These are phyloP conservation scores for Candida ponderosae DNA, from an alignment of 805 yeast genomes.

Conservation along the genomic window DNA sequence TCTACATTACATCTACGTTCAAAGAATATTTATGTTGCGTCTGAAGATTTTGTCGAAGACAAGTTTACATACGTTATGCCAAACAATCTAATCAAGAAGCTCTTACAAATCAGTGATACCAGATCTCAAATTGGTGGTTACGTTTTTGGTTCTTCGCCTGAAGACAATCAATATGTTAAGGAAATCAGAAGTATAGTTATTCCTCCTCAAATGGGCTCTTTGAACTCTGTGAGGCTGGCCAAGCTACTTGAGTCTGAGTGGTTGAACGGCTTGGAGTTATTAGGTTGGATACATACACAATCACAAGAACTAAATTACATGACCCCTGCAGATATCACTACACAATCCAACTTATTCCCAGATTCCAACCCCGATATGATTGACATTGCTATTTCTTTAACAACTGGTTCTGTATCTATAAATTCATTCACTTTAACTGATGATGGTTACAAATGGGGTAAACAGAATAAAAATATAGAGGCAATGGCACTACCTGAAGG, in stretches of 20 bases:
- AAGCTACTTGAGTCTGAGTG: slow-evolving; percentile 44
- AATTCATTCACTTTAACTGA: slow-evolving; percentile 53
- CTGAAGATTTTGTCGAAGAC: slow-evolving; percentile 54
- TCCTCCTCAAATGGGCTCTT: slow-evolving; percentile 83
- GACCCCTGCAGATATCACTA: slow-evolving; percentile 64
- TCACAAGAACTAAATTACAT: slow-evolving; percentile 55
- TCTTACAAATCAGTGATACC: slow-evolving; percentile 74
- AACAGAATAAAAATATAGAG: slow-evolving; percentile 42
- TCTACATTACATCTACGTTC: slow-evolving; percentile 65
- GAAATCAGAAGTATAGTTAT: slow-evolving; percentile 70
- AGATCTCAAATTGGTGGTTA: slow-evolving; percentile 78
- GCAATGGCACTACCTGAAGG: slow-evolving; percentile 57
- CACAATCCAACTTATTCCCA: slow-evolving; percentile 35
- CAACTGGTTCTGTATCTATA: slow-evolving; percentile 80
- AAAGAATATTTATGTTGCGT: slow-evolving; percentile 64
- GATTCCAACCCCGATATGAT: slow-evolving; percentile 32
- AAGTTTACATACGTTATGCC: slow-evolving; percentile 73
- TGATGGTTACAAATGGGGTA: slow-evolving; percentile 78
- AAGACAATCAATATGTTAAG: slow-evolving; percentile 62
- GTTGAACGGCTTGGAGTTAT: slow-evolving; percentile 55
- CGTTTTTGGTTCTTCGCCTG: slow-evolving; percentile 73
- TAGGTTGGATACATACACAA: slow-evolving; percentile 96
- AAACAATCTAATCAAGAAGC: slow-evolving; percentile 65
- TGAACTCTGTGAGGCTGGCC: slow-evolving; percentile 36
- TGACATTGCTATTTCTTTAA: slow-evolving; percentile 60